Evolutionary conservation across 768 basidiomycete species (phyloP).

Genomic region (Hericium erinaceus): DNA sequence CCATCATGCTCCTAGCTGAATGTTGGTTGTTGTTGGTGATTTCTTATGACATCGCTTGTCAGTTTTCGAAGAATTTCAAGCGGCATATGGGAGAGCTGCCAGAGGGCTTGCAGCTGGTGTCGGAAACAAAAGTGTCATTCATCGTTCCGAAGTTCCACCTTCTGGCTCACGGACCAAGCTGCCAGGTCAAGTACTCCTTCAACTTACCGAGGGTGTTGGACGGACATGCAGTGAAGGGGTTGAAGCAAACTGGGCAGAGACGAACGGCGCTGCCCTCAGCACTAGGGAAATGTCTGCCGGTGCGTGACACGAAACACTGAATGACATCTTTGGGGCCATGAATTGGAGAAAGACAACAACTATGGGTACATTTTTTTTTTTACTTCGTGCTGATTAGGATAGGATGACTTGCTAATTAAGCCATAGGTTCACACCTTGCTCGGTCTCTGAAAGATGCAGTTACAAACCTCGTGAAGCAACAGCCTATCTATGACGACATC

Average conservation of each 20-base stretch:
- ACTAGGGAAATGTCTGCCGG: neutral
- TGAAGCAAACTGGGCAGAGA: neutral
- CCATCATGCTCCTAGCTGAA: neutral
- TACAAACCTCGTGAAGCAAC: neutral
- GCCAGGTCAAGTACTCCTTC: slow-evolving; percentile 20
- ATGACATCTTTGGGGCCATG: neutral
- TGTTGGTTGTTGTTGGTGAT: neutral
- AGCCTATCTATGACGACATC: neutral
- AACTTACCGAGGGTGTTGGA: too few relatives aligned
- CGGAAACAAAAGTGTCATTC: neutral
- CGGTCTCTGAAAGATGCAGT: neutral
- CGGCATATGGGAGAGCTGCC: neutral
- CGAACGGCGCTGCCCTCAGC: slow-evolving; percentile 2
- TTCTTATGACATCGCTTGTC: slow-evolving; percentile 22
- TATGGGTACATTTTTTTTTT: neutral
- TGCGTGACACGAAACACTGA: neutral
- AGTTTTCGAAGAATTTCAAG: slow-evolving; percentile 17
- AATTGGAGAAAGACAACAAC: neutral
- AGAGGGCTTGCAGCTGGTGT: neutral
- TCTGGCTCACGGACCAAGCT: slow-evolving; percentile 16
- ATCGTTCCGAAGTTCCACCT: slow-evolving; percentile 14
- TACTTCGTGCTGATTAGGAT: neutral
- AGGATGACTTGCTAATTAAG: too few relatives aligned
- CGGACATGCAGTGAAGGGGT: too few relatives aligned
- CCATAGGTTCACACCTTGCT: neutral